Percentiles rank a stretch among this genome's conserved stretches.
These are phyloP conservation scores for Asclepias syriaca DNA, from an alignment of 257 asterid genomes.

Conservation along the genomic window DNA sequence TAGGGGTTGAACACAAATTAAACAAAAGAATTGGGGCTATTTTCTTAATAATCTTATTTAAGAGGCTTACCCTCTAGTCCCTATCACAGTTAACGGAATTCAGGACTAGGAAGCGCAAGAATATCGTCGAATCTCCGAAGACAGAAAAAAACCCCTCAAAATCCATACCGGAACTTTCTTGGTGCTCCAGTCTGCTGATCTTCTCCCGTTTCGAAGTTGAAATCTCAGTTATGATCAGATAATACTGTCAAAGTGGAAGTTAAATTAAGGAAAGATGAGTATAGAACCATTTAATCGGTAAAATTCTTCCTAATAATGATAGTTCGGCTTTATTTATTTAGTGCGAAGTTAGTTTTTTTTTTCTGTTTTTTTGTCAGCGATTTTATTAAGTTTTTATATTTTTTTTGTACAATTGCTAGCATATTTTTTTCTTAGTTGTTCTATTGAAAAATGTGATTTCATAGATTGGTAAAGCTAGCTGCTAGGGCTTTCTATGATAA, in stretches of 20 bases:
- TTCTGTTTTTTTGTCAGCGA: background rate
- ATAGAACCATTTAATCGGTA: conserved; percentile 9
- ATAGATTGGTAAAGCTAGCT: conserved; percentile 79
- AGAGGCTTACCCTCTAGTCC: background rate
- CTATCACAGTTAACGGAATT: background rate
- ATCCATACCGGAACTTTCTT: background rate
- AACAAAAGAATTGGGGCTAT: background rate
- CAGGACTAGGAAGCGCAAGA: background rate
- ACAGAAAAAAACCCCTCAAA: background rate
- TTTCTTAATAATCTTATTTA: background rate
- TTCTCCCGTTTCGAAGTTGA: background rate
- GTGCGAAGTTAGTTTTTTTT: background rate
- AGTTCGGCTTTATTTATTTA: background rate
- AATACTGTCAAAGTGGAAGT: background rate
- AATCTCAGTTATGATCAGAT: conserved; percentile 1
- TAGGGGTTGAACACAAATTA: too few species aligned
- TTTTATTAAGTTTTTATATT: background rate
- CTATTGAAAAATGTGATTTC: conserved; percentile 10
- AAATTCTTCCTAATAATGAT: background rate
- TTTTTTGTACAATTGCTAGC: background rate
- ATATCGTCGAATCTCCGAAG: background rate
- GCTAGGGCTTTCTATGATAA: conserved; percentile 96
- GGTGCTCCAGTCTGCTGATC: background rate
- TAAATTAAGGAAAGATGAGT: conserved; percentile 1
- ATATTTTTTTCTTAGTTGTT: background rate